Base-by-base conservation (phyloP, 164 flowering plant species). In the Vitis rupestris region DNA sequence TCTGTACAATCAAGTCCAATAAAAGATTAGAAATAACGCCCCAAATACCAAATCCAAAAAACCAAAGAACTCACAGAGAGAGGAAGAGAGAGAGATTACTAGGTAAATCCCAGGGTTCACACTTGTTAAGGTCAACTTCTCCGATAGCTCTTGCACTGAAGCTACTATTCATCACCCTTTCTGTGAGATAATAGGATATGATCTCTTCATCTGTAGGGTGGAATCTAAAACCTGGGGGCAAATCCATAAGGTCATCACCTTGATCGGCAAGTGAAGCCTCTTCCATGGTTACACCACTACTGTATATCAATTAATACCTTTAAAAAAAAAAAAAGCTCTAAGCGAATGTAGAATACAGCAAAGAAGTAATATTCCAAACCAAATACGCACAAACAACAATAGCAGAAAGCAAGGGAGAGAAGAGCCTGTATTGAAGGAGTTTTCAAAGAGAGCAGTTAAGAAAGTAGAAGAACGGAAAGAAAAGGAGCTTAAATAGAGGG, bases 171-270 rank as follows among this genome's bases (percentile, higher is more conserved):
- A 72, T 5, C 10, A 84, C 86, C 80, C 84, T 86, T 66, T 72
- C 65, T 1, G 73, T 69, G n/a, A 86, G 84, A 73, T 86, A 86
- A 54, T 60, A 67, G 27, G 82, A 72, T 10, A 86, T 77, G 61
- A 86, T 75, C 60, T 86, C 90, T 65, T 86, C 90, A 72, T 86
- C 90, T 2, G 90, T 86, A 0, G 90, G 90, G 63, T 86, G 90
- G 67, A 86, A 86, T 49, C 90, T 70, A 63, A 86, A 86, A n/a
- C 90, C 90, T 13, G 90, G 90, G 1, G 90, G 90, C 78, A 84
- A 58, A 59, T 81, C 83, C 29, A 80, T 63, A 9, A 52, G 16
- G 4, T 74, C 83, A 4, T 81, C 80, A 31, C 70, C 78, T 61
- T 51, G 63, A 50, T 65, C 73, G 7, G 55, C 19, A 10, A 66